A percentile compares a stretch with the other conserved stretches of the same genome.
These are phyloP conservation scores for Closterium sp. DNA, from an alignment of 139 green algal genomes.

Conservation along the genomic window DNA sequence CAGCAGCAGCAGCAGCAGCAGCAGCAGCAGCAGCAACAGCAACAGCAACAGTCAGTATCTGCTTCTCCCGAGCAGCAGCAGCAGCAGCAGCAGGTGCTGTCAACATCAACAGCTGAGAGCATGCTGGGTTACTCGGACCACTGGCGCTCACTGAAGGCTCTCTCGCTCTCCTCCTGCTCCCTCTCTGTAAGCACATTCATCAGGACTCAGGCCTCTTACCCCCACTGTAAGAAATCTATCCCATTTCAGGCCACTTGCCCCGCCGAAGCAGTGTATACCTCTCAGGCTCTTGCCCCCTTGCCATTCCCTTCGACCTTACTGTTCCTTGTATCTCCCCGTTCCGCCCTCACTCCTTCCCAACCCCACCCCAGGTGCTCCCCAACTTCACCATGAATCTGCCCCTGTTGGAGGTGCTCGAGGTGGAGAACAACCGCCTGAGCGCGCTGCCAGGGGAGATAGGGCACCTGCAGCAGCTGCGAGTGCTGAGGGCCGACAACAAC, in stretches of 20 bases:
- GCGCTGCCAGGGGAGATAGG: conserved; percentile 69
- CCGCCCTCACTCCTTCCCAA: neutral
- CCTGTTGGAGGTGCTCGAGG: conserved; percentile 37
- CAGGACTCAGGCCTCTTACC: neutral
- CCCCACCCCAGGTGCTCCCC: conserved; percentile 25
- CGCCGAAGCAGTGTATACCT: too few relatives aligned
- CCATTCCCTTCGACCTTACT: too few relatives aligned
- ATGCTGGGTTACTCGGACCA: conserved; percentile 31
- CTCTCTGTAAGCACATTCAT: conserved; percentile 34
- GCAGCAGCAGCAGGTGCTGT: conserved; percentile 5
- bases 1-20: neutral
- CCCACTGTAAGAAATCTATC: too few relatives aligned
- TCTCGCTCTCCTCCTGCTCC: conserved; percentile 27
- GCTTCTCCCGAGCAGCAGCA: neutral
- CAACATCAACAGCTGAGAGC: conserved; percentile 21
- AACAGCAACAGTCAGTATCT: neutral
- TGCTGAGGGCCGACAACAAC: conserved; percentile 76
- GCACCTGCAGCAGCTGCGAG: conserved; percentile 61
- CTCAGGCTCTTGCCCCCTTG: too few relatives aligned
- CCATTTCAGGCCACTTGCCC: too few relatives aligned
- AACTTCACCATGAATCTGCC: conserved; percentile 18
- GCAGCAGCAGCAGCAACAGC: neutral
- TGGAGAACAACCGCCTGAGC: conserved; percentile 69
- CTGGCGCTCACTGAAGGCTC: conserved; percentile 26
- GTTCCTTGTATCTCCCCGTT: neutral